Percentiles rank a stretch among this genome's conserved stretches.
phyloP scores from a whole-genome alignment of 176 grass and related monocot species.

The Triticum monococcum region DNA sequence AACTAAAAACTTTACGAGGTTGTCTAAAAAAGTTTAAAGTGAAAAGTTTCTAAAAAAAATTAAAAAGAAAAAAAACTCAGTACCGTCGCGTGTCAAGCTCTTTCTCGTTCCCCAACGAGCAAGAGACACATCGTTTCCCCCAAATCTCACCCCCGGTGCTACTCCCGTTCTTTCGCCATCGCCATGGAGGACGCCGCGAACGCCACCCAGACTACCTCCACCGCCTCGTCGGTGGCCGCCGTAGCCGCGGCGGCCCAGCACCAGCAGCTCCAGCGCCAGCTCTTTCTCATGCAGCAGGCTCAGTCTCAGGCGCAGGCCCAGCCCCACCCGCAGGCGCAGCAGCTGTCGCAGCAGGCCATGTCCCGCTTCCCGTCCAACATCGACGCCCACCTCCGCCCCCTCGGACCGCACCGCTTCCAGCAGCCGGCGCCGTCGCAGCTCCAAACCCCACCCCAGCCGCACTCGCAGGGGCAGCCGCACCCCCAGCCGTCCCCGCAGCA shows the following conservation, averaged over 20 bases:
- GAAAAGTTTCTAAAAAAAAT: no score
- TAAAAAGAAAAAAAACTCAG: no score
- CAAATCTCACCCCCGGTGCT: constrained; percentile 8
- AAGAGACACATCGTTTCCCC: not conserved
- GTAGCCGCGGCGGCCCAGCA: constrained; percentile 61
- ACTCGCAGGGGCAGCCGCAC: constrained; percentile 23
- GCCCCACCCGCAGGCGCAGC: constrained; percentile 47
- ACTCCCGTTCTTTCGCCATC: not conserved
- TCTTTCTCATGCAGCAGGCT: constrained; percentile 70
- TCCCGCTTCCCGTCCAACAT: constrained; percentile 98
- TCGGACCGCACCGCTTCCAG: constrained; percentile 68
- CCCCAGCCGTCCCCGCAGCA: constrained; percentile 38
- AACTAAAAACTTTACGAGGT: no score
- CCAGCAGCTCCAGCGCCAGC: constrained; percentile 65
- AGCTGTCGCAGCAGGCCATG: constrained; percentile 82
- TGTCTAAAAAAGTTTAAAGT: no score
- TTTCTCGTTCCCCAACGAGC: not conserved
- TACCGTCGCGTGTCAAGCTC: no score
- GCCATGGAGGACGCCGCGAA: constrained; percentile 53
- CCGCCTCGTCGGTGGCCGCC: constrained; percentile 21
- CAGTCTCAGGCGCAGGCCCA: constrained; percentile 46
- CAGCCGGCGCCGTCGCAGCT: constrained; percentile 36
- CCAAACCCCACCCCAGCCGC: constrained; percentile 24
- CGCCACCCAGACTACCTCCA: constrained; percentile 12
- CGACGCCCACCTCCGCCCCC: constrained; percentile 93